Conservation (phyloP, 2,329 filamentous ascomycete species). For the Tolypocladium album region DNA sequence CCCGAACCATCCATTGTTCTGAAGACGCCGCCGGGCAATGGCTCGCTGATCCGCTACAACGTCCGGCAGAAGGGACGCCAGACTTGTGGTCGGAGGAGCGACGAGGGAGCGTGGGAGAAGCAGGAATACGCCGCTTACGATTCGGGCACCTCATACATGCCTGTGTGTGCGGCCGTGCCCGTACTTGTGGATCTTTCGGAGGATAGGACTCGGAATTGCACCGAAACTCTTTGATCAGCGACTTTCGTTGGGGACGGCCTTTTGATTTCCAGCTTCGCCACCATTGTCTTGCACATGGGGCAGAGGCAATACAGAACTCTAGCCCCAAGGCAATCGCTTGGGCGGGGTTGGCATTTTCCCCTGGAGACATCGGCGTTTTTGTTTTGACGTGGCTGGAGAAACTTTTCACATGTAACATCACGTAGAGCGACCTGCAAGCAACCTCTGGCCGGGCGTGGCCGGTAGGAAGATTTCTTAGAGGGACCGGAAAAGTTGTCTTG, state of each 20-base stretch:
- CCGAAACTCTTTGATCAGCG: background rate
- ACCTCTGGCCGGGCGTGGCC: background rate
- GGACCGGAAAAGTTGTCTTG: background rate
- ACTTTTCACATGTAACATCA: background rate
- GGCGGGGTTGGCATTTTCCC: background rate
- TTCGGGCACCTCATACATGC: slow-evolving; percentile 23
- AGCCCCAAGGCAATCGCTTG: background rate
- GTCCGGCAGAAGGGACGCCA: slow-evolving; percentile 28
- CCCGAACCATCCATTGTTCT: slow-evolving; percentile 30
- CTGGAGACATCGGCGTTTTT: background rate
- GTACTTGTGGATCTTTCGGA: background rate
- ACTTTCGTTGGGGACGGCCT: background rate
- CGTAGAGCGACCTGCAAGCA: background rate
- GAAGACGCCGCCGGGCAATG: slow-evolving; percentile 31
- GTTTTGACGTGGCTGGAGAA: background rate
- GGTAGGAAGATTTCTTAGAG: background rate
- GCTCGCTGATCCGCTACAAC: slow-evolving; percentile 35
- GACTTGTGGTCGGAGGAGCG: slow-evolving; percentile 11
- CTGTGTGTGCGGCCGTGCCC: slow-evolving; percentile 10
- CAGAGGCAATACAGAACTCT: slow-evolving; percentile 6
- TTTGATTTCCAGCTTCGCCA: background rate
- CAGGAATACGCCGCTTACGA: slow-evolving; percentile 21
- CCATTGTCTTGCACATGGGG: background rate
- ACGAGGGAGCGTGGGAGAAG: slow-evolving; percentile 18
- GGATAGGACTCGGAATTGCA: background rate